Evolutionary conservation across 306 rosid genomes (phyloP).

Genomic region (Chamaecrista fasciculata): DNA sequence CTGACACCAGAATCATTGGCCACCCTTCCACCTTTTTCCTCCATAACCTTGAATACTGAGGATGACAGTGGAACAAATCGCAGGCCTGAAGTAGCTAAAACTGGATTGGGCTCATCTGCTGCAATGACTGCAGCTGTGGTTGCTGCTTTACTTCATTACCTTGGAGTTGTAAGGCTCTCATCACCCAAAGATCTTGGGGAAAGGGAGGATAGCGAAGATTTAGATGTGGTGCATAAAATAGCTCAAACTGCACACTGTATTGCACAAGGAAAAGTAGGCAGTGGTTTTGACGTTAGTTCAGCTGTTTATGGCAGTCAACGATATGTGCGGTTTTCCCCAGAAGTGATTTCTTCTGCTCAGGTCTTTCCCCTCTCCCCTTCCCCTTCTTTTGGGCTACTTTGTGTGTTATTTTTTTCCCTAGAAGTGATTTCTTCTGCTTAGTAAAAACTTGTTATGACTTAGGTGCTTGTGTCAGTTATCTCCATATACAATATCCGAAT

Average conservation of each 20-base stretch:
- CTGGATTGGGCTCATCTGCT: constrained; percentile 98
- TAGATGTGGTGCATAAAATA: constrained; percentile 79
- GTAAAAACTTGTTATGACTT: constrained; percentile 18
- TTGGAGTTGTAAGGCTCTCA: constrained; percentile 68
- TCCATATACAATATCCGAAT: background rate
- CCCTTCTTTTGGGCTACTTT: background rate
- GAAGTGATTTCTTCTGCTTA: constrained; percentile 67
- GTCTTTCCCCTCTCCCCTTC: constrained; percentile 35
- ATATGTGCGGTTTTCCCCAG: constrained; percentile 95
- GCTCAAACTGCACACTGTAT: constrained; percentile 97
- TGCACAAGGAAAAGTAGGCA: constrained; percentile 98
- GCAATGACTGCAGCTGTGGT: constrained; percentile 99
- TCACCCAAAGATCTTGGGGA: constrained; percentile 39
- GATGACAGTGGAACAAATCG: constrained; percentile 54
- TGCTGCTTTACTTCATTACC: constrained; percentile 92
- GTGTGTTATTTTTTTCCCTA: constrained; percentile 74
- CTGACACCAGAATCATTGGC: constrained; percentile 84
- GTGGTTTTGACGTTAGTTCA: constrained; percentile 98
- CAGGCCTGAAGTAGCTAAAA: constrained; percentile 97
- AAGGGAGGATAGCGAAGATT: constrained; percentile 47
- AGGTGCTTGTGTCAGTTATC: constrained; percentile 15
- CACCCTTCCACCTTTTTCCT: constrained; percentile 73
- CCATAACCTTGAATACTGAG: constrained; percentile 77
- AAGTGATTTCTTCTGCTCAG: constrained; percentile 86
- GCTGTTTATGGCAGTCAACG: constrained; percentile 99